Evolutionary conservation across 2,329 filamentous ascomycete genomes (phyloP), one percentile per base, ranked within the genome.

Genomic region (Ophiostoma perfectum): DNA sequence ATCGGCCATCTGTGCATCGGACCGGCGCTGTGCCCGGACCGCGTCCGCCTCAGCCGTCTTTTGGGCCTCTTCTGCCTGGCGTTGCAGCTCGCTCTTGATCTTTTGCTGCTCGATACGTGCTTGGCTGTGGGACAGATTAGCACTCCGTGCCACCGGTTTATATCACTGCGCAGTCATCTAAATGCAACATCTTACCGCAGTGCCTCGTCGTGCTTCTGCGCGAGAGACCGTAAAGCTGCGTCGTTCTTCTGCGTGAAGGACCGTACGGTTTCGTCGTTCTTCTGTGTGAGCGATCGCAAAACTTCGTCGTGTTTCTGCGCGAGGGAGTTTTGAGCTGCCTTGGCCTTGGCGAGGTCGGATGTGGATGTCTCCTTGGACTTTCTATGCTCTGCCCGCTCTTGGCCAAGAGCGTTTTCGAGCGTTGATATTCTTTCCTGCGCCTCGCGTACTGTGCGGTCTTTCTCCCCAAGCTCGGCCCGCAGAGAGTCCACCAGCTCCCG

Each of bases 401-500:
- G 90, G 18, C 89, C 87, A 18, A 91, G 77, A 68, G 83, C 81
- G n/a, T 80, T 80, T 67, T 83, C 79, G 11, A 87, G 77, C 4
- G 81, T 79, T 8, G 81, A 76, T 5, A 82, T 74, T 52, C 81
- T 79, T 11, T 79, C 77, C 64, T 84, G 80, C 1, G 78, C 77
- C 52, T 83, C 80, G 70, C 84, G 79, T 39, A 88, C 74, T 1
- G 79, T 76, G 44, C 78, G 78, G 36, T 87, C 88, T 71, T 89
- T 92, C 70, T 94, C 89, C 70, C 90, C 88, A 0, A 96, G 78
- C 75, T 97, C 90, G 4, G 83, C 83, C 65, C 92, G 88, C 44
- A 99, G 81, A 0, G 90, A 89, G 76, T 99, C 95, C 3, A 99
- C 91, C 49, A 98, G 81, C 74, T 98, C 92, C 55, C 94, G 86